Conservation (phyloP, 768 basidiomycete genomes). For the Clathrus columnatus region DNA sequence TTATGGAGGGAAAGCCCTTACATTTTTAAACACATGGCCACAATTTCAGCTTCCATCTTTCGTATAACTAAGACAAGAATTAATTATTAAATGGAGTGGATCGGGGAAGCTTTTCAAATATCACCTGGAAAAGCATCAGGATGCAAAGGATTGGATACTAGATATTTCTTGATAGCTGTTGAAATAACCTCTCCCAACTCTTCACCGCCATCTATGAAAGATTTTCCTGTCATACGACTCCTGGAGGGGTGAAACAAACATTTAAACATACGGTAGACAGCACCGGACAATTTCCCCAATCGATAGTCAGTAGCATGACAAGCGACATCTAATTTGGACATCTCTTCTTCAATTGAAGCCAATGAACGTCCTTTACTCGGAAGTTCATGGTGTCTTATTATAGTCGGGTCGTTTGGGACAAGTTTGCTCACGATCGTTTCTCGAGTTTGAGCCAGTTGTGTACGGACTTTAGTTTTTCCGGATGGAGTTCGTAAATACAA, state of each 20-base stretch:
- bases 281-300: conserved; percentile 71
- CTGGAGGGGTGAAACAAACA: neutral
- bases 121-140: conserved; percentile 78
- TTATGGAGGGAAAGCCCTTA: conserved; percentile 12
- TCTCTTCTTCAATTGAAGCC: conserved; percentile 71
- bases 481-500: conserved; percentile 56
- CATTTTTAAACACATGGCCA: conserved; percentile 77
- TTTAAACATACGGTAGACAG: conserved; percentile 65
- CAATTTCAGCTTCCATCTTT: conserved; percentile 96
- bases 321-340: conserved; percentile 70
- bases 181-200: conserved; percentile 73
- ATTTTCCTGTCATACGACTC: neutral
- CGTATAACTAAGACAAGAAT: conserved; percentile 43
- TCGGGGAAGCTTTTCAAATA: no score
- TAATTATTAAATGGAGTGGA: no score
- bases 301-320: conserved; percentile 46
- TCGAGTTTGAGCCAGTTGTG: conserved; percentile 56
- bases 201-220: conserved; percentile 64
- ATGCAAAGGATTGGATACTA: conserved; percentile 84
- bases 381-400: conserved; percentile 57
- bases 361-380: conserved; percentile 54
- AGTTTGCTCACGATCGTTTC: conserved; percentile 59
- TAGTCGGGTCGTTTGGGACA: conserved; percentile 51
- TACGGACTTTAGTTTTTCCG: conserved; percentile 47
- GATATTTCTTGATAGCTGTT: conserved; percentile 72